Percentiles rank a stretch among this genome's conserved stretches.
Evolutionary conservation across 164 flowering plant genomes (phyloP).

Genomic region (Kingdonia uniflora): DNA sequence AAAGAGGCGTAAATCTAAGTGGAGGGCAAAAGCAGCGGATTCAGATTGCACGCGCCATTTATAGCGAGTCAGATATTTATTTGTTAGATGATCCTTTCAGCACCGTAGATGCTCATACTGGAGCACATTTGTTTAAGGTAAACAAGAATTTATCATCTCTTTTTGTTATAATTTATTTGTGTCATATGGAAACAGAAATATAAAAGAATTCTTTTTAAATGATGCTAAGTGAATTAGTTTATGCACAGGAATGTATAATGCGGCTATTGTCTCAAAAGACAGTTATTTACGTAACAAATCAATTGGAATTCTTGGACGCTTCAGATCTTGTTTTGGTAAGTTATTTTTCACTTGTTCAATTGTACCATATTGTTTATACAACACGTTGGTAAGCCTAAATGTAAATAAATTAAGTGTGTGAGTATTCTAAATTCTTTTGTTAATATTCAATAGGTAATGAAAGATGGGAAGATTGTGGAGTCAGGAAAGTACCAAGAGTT

Average conservation of each 20-base stretch:
- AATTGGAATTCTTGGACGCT: constrained; percentile 65
- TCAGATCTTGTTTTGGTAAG: constrained; percentile 73
- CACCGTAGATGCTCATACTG: constrained; percentile 87
- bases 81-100: constrained; percentile 86
- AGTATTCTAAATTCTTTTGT: not conserved
- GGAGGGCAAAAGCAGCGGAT: constrained; percentile 89
- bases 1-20: constrained; percentile 73
- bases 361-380: not conserved
- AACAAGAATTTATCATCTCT: not conserved
- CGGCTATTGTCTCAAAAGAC: constrained; percentile 47
- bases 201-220: too few relatives aligned
- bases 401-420: too few relatives aligned
- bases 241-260: constrained; percentile 59
- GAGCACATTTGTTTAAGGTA: constrained; percentile 72
- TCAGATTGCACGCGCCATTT: constrained; percentile 73
- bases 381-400: not conserved
- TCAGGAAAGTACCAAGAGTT: constrained; percentile 65
- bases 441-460: constrained; percentile 47
- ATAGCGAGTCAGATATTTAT: constrained; percentile 59
- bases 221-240: not conserved
- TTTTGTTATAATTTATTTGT: too few relatives aligned
- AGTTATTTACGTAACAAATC: constrained; percentile 75
- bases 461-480: constrained; percentile 59
- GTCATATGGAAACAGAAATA: too few relatives aligned
- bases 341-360: not conserved